Conservation (phyloP, 495 filamentous ascomycete genomes). For the Neurospora sp. region DNA sequence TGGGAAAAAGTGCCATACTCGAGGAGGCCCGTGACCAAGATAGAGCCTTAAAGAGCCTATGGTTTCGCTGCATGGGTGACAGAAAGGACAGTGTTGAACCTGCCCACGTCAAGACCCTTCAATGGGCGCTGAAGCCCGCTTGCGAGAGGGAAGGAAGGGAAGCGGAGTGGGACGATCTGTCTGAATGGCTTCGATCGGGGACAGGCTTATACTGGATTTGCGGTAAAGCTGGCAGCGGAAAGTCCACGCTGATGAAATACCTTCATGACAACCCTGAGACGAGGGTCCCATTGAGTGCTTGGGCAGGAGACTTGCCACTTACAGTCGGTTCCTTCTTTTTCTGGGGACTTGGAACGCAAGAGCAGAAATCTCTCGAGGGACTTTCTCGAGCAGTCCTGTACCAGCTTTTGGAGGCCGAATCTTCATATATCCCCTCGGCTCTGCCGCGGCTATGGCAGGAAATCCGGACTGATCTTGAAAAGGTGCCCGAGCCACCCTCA, state of each 20-base stretch:
- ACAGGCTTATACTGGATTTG: background rate
- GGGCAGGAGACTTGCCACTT: slow-evolving; percentile 11
- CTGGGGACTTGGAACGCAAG: background rate
- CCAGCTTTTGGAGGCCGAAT: background rate
- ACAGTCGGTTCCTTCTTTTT: background rate
- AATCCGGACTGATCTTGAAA: background rate
- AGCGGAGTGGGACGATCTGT: background rate
- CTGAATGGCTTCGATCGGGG: background rate
- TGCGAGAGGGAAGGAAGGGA: background rate
- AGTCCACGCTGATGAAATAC: slow-evolving; percentile 1
- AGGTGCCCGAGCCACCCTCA: background rate
- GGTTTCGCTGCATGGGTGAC: background rate
- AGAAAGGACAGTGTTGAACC: background rate
- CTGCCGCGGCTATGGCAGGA: background rate
- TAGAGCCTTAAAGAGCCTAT: background rate
- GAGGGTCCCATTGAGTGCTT: background rate
- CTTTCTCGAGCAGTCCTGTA: background rate
- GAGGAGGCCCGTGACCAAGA: background rate
- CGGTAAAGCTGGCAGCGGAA: slow-evolving; percentile 1
- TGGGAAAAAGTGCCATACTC: background rate
- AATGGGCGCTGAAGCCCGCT: background rate
- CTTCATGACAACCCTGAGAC: background rate
- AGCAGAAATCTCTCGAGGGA: background rate
- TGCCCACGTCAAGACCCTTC: background rate
- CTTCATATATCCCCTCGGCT: background rate